Percentiles rank a stretch among this genome's conserved stretches.
Conservation (phyloP, 139 green algal genomes). For the Dunaliella primolecta region DNA sequence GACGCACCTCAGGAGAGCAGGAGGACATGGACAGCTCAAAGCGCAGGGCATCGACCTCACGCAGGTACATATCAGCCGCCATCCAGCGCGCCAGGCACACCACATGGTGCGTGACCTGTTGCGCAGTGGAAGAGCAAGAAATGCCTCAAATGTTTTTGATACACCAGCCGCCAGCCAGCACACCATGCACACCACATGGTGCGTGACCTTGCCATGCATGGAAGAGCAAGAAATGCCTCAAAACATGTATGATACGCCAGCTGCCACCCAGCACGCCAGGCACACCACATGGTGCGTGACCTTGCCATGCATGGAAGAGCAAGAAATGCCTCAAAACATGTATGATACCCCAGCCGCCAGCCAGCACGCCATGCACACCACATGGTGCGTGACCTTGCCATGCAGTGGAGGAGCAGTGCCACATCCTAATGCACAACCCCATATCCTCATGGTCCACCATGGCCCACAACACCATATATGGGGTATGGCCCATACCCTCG, state of each 20-base stretch:
- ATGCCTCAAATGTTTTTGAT: too few relatives aligned
- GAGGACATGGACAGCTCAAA: constrained; percentile 93
- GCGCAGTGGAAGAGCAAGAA: background rate
- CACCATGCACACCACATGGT: constrained; percentile 69
- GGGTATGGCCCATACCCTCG: too few relatives aligned
- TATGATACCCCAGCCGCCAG: constrained; percentile 92
- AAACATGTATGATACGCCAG: too few relatives aligned
- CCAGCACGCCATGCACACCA: constrained; percentile 75
- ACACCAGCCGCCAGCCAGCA: constrained; percentile 90
- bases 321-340: too few relatives aligned
- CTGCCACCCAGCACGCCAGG: constrained; percentile 82
- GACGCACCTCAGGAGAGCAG: constrained; percentile 50
- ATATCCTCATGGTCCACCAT: too few relatives aligned
- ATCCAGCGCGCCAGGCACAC: constrained; percentile 80
- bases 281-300: constrained; percentile 72
- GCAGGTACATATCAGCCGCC: constrained; percentile 88
- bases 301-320: constrained; percentile 8
- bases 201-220: constrained; percentile 50
- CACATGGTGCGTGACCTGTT: constrained; percentile 69
- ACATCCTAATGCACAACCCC: too few relatives aligned
- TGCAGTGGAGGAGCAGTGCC: background rate
- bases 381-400: constrained; percentile 63
- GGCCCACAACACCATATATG: too few relatives aligned
- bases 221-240: background rate
- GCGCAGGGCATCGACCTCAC: constrained; percentile 81